These are phyloP conservation scores for Apiospora rasikravindrae DNA, from an alignment of 2,329 filamentous ascomycete species.

Conservation along the genomic window DNA sequence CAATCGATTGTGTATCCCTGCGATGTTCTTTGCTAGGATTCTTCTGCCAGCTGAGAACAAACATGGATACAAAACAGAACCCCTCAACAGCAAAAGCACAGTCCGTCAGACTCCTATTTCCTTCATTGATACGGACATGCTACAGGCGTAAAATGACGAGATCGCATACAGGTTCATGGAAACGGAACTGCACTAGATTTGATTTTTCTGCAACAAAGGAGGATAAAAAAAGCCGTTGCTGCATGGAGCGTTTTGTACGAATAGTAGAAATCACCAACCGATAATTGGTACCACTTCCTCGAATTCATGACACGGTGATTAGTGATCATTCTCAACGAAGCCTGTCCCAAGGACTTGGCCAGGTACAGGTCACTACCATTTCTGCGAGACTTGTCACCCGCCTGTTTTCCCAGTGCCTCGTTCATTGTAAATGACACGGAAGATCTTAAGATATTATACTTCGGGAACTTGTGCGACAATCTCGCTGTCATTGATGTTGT, in stretches of 20 bases:
- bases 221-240: slow-evolving; percentile 29
- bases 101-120: slow-evolving; percentile 1
- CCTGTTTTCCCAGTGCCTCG: not conserved
- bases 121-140: slow-evolving; percentile 19
- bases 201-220: slow-evolving; percentile 19
- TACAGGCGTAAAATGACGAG: slow-evolving; percentile 9
- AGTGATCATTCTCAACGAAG: not conserved
- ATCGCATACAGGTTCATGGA: slow-evolving; percentile 22
- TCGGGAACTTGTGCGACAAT: not conserved
- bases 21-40: not conserved
- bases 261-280: slow-evolving; percentile 12
- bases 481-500: not conserved
- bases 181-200: slow-evolving; percentile 26
- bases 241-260: slow-evolving; percentile 14
- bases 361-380: not conserved
- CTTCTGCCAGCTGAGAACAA: not conserved
- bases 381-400: too few species aligned
- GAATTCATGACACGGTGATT: not conserved
- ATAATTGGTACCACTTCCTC: not conserved
- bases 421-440: not conserved
- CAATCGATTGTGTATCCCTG: not conserved
- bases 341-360: not conserved
- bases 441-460: not conserved
- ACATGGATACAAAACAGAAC: not conserved
- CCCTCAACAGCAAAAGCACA: slow-evolving; percentile 6